A percentile compares a stretch with the other conserved stretches of the same genome.
phyloP scores from a whole-genome alignment of 352 stramenopile genomes.

The Phytophthora nicotianae region DNA sequence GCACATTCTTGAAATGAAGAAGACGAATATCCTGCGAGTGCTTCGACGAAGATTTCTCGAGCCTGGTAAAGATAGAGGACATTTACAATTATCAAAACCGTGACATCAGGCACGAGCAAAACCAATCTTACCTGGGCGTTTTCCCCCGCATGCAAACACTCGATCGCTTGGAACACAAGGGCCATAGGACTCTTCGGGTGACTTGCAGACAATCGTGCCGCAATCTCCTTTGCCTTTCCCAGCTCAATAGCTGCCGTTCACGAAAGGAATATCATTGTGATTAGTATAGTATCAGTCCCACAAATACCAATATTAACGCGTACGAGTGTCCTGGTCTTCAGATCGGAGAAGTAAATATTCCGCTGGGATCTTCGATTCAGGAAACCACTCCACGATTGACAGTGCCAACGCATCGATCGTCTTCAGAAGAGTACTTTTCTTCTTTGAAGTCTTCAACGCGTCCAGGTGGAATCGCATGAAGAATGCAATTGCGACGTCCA shows the following conservation, averaged over 20 bases:
- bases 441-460: conserved; percentile 52
- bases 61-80: conserved; percentile 34
- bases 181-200: conserved; percentile 59
- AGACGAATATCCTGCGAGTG: conserved; percentile 57
- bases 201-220: conserved; percentile 21
- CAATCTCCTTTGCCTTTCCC: conserved; percentile 39
- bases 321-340: conserved; percentile 77
- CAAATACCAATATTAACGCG: conserved; percentile 17
- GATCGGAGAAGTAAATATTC: conserved; percentile 78
- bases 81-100: conserved; percentile 5
- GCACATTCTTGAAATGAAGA: conserved; percentile 73
- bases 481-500: conserved; percentile 63
- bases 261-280: neutral
- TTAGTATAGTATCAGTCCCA: conserved; percentile 4
- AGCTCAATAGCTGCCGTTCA: conserved; percentile 40
- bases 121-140: conserved; percentile 33
- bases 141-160: conserved; percentile 31
- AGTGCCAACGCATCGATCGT: conserved; percentile 54
- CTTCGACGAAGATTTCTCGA: conserved; percentile 55
- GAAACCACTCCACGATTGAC: conserved; percentile 64
- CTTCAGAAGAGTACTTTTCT: conserved; percentile 45
- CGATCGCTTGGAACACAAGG: conserved; percentile 48
- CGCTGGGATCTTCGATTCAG: conserved; percentile 53
- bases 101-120: neutral
- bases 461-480: conserved; percentile 77